Evolutionary conservation across 352 stramenopile species (phyloP).

Genomic region (Phytophthora tentaculata): DNA sequence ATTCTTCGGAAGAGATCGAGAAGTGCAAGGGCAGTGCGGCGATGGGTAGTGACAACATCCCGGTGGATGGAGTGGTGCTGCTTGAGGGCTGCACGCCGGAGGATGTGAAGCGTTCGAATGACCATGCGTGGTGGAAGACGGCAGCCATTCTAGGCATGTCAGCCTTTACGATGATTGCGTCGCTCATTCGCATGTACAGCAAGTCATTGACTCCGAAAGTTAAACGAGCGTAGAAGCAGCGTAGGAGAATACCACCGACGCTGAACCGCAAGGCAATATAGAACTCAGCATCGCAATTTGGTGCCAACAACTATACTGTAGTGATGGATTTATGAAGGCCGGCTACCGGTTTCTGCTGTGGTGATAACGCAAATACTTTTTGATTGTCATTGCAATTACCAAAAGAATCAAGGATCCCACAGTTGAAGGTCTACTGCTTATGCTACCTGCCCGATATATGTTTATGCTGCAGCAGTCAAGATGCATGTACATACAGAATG

Average conservation of each 20-base stretch:
- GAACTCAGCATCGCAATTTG: background rate
- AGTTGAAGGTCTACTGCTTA: conserved; percentile 16
- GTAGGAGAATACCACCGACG: background rate
- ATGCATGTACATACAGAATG: too few species aligned
- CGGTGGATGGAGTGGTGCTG: conserved; percentile 20
- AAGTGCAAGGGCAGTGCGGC: conserved; percentile 39
- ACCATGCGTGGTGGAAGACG: conserved; percentile 60
- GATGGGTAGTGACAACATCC: conserved; percentile 13
- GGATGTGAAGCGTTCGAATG: conserved; percentile 50
- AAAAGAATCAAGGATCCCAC: conserved; percentile 15
- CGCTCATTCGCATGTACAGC: conserved; percentile 68
- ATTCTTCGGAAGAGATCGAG: conserved; percentile 47
- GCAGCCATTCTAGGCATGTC: conserved; percentile 58
- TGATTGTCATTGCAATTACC: conserved; percentile 12
- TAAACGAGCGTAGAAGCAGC: conserved; percentile 53
- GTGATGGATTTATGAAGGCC: too few species aligned
- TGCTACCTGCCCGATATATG: too few species aligned
- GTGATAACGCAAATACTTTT: background rate
- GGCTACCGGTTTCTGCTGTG: too few species aligned
- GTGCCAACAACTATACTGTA: background rate
- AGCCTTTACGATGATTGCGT: conserved; percentile 66
- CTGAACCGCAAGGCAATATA: background rate
- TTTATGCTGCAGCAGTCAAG: conserved; percentile 20
- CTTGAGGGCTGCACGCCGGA: conserved; percentile 52
- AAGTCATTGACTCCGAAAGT: conserved; percentile 67